Base-by-base conservation (phyloP, 1,139 yeast species). In the Suhomyces bribrorum region DNA sequence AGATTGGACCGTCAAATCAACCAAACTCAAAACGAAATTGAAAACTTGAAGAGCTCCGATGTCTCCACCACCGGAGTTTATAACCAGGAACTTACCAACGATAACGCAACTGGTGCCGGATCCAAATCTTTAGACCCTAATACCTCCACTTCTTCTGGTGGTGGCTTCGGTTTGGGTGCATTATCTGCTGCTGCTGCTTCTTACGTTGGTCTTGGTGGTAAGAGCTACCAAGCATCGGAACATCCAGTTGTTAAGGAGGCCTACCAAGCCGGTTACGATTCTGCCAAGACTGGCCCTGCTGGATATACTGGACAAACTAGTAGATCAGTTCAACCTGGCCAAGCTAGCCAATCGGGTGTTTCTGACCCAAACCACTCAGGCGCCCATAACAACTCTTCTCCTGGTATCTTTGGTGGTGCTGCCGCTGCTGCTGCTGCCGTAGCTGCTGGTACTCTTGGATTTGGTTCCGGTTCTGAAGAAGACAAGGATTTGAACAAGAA, bases 1-100 rank as follows among this genome's bases (percentile, higher is more conserved):
- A 51, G 49, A 32, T 52, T 59, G 37, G 60, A 59, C 44, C 38
- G 48, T 24, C 55, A 59, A 37, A 58, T 60, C 24, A 53, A 48
- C 29, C 41, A 45, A 14, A 60, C 65, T n/a, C 59, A 59, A 41
- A 39, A 45, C n/a, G 61, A 59, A 39, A 52, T 60, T 17, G 60
- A 59, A 12, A 40, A 43, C n/a, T 50, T 57, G 43, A 44, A 49
- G 24, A 32, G 37, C 27, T 47, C 54, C 26, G 45, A 45, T 31
- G 51, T 50, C 5, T 52, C 59, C 6, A 48, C 54, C 24, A 47
- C 46, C 9, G 56, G 59, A 4, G 39, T 49, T 9, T 44, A 51
- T 41, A 38, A 53, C 26, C 50, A 52, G 30, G 46, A 56, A 5
- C 40, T 40, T 5, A 35, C 38, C 16, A 29, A 5, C 11, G 11